These are phyloP conservation scores for Vigna hirtella DNA, from an alignment of 306 rosid genomes.

Conservation along the genomic window DNA sequence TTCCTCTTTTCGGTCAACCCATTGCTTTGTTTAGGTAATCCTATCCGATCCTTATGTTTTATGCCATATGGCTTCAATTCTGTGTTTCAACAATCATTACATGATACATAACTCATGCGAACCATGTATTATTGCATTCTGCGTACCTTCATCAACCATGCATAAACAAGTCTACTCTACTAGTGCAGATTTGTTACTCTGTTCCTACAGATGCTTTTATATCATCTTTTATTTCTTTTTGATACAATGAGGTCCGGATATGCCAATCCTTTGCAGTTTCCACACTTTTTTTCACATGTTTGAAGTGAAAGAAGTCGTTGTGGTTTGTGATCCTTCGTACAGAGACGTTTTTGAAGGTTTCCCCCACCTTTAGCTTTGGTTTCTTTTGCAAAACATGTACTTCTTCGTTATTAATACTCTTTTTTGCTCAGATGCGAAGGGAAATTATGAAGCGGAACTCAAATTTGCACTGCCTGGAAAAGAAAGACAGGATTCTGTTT, in stretches of 20 bases:
- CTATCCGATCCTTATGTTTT: not conserved
- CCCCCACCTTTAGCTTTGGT: not conserved
- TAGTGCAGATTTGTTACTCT: not conserved
- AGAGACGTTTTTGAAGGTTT: slow-evolving; percentile 75
- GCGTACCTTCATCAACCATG: not conserved
- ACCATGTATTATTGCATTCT: not conserved
- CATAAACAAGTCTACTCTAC: not conserved
- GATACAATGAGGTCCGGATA: slow-evolving; percentile 7
- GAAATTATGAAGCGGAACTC: slow-evolving; percentile 54
- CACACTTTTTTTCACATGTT: slow-evolving; percentile 70
- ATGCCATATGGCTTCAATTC: not conserved
- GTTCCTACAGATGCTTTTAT: not conserved
- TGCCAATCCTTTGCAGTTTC: slow-evolving; percentile 65
- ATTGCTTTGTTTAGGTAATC: slow-evolving; percentile 81
- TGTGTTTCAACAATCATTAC: too few relatives aligned
- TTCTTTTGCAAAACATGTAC: slow-evolving; percentile 15
- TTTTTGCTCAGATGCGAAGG: slow-evolving; percentile 59
- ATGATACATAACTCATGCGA: not conserved
- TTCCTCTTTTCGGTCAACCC: slow-evolving; percentile 92
- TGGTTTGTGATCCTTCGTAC: slow-evolving; percentile 97
- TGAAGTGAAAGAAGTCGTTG: slow-evolving; percentile 87
- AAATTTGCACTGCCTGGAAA: slow-evolving; percentile 92
- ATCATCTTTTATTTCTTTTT: slow-evolving; percentile 10
- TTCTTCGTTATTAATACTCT: slow-evolving; percentile 27
- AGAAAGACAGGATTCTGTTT: slow-evolving; percentile 98